Conservation (phyloP, 768 basidiomycete species). For the Sporobolomyces phaffii region DNA sequence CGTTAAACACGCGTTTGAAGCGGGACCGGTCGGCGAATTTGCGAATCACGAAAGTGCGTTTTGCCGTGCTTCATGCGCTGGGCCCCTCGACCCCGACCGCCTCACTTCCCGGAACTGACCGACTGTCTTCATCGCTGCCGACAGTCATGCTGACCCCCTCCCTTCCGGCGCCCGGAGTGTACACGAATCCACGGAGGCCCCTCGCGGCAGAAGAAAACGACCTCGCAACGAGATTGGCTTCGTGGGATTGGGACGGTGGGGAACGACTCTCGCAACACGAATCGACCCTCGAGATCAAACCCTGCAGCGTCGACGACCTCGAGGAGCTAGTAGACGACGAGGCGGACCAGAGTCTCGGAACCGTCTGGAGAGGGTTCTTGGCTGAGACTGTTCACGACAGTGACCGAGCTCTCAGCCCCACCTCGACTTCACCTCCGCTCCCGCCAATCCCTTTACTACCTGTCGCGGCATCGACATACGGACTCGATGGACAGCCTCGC, state of each 20-base stretch:
- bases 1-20: not conserved
- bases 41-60: not conserved
- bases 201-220: not conserved
- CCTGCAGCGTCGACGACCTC: not conserved
- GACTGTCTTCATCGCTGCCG: too few relatives aligned
- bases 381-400: not conserved
- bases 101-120: too few relatives aligned
- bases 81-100: too few relatives aligned
- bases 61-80: not conserved
- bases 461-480: not conserved
- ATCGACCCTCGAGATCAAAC: conserved; percentile 6
- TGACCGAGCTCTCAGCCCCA: conserved; percentile 1
- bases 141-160: not conserved
- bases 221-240: not conserved
- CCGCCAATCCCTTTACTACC: not conserved
- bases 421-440: not conserved
- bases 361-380: conserved; percentile 6
- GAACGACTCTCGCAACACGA: not conserved
- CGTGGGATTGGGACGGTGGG: conserved; percentile 7
- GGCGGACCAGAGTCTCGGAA: conserved; percentile 1
- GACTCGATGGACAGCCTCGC: not conserved
- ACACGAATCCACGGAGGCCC: not conserved
- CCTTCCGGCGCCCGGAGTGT: not conserved
- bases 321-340: not conserved
- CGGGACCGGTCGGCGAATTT: not conserved